Percentiles rank a stretch among this genome's conserved stretches.
These are phyloP conservation scores for Phlegmacium glaucopus DNA, from an alignment of 768 basidiomycete species.

Conservation along the genomic window DNA sequence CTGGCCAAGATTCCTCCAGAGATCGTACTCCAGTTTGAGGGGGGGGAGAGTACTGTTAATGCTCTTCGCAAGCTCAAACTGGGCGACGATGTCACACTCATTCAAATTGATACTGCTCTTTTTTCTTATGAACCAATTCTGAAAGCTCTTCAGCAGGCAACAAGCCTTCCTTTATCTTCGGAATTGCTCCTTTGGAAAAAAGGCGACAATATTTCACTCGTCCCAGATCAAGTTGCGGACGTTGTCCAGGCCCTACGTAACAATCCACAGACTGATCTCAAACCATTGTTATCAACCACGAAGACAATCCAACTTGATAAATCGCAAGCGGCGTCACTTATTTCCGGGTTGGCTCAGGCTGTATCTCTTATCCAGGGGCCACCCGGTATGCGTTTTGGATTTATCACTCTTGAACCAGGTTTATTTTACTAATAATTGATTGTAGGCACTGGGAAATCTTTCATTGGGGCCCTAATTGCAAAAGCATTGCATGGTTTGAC, in stretches of 20 bases:
- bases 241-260: conserved; percentile 23
- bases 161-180: conserved; percentile 39
- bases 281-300: conserved; percentile 30
- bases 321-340: conserved; percentile 45
- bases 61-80: conserved; percentile 38
- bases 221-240: conserved; percentile 3
- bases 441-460: conserved; percentile 74
- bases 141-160: conserved; percentile 47
- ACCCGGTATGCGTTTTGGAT: conserved; percentile 44
- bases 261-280: conserved; percentile 39
- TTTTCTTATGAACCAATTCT: conserved; percentile 65
- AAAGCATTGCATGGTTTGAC: conserved; percentile 54
- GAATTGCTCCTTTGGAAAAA: conserved; percentile 56
- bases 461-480: conserved; percentile 64
- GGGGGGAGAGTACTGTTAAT: conserved; percentile 32
- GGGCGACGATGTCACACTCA: conserved; percentile 35
- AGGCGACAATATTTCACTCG: conserved; percentile 10
- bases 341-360: conserved; percentile 51
- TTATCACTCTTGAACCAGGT: neutral
- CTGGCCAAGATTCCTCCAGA: conserved; percentile 45
- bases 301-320: conserved; percentile 46
- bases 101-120: conserved; percentile 59
- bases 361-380: conserved; percentile 70
- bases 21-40: conserved; percentile 53
- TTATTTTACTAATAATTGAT: neutral